Evolutionary conservation across 192 early-diverging fungal genomes (phyloP), one percentile per base, ranked within the genome.

Genomic region (Podila minutissima): DNA sequence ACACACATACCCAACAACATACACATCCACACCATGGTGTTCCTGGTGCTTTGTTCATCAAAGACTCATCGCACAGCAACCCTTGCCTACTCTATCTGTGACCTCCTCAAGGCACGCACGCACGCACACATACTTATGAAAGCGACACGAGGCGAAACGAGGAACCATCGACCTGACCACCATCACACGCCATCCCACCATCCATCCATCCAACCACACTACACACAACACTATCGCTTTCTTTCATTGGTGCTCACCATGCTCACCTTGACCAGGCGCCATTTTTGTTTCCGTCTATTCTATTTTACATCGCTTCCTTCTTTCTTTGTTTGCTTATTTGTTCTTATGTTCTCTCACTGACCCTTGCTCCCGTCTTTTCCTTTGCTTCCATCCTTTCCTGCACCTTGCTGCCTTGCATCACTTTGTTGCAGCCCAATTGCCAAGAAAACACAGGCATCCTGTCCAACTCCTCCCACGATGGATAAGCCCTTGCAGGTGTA

Each of bases 361-460:
- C 53, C 20, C 24, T 55, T 55, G 41, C 41, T 46, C 41, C 41
- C 4, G 19, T 33, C 62, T 38, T 26, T 64, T 46, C 5, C 22
- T 15, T 26, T 22, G 12, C 41, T 13, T n/a, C 24, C 32, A 12
- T 20, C 22, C 41, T 64, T 64, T 33, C 62, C 41, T 38, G 22
- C 35, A 33, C 15, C 58, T 59, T 64, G 12, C 37, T 41, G 0
- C 37, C 22, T 38, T 41, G 62, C 35, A 64, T 41, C 62, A 19
- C 62, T 46, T 46, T 26, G 35, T 64, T 32, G 35, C 38, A 64
- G 35, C 35, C 62, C 38, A 64, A 22, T 46, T 26, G 38, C 62
- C 32, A 38, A 64, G 24, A 64, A 46, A n/a, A 64, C 62, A 64
- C 15, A 46, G 41, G 41, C 41, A 46, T 46, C 41, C 41, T 46